Conservation (phyloP, 805 yeast species). For the Kazachstania africana region DNA sequence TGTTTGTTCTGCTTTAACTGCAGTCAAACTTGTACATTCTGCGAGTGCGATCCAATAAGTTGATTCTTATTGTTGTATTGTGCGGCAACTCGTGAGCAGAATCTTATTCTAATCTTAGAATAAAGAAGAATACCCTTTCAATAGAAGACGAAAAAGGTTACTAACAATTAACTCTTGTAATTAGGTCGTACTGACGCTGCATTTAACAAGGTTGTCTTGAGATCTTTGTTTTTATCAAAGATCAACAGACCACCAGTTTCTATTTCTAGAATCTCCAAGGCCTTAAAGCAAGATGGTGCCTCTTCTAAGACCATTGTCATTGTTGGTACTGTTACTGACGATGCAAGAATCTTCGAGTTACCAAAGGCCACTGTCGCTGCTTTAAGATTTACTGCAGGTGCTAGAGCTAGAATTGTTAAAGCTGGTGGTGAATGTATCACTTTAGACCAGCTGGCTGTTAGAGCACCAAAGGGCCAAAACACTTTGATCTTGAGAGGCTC, state of each 20-base stretch:
- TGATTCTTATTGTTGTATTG: not conserved
- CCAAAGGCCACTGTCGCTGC: conserved; percentile 99
- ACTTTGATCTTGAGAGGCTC: conserved; percentile 97
- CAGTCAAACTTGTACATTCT: no score
- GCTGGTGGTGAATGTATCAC: conserved; percentile 99
- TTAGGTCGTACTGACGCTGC: conserved; percentile 96
- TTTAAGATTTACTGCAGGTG: conserved; percentile 97
- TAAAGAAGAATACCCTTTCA: no score
- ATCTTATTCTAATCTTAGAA: no score
- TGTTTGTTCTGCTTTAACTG: no score
- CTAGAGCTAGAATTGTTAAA: conserved; percentile 92
- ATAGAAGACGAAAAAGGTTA: no score
- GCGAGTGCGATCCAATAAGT: conserved; percentile 4
- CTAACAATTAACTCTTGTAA: conserved; percentile 8
- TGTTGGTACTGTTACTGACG: conserved; percentile 99
- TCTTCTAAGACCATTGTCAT: conserved; percentile 88
- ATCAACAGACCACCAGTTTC: conserved; percentile 99
- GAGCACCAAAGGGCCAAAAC: conserved; percentile 99
- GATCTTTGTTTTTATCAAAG: conserved; percentile 92
- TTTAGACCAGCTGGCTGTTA: conserved; percentile 95
- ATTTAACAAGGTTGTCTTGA: conserved; percentile 96
- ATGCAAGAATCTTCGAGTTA: conserved; percentile 82
- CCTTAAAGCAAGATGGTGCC: conserved; percentile 73
- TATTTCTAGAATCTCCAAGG: conserved; percentile 78
- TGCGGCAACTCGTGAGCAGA: conserved; percentile 6